Base-by-base conservation (phyloP, 2,329 filamentous ascomycete species). In the Talaromyces sp. region DNA sequence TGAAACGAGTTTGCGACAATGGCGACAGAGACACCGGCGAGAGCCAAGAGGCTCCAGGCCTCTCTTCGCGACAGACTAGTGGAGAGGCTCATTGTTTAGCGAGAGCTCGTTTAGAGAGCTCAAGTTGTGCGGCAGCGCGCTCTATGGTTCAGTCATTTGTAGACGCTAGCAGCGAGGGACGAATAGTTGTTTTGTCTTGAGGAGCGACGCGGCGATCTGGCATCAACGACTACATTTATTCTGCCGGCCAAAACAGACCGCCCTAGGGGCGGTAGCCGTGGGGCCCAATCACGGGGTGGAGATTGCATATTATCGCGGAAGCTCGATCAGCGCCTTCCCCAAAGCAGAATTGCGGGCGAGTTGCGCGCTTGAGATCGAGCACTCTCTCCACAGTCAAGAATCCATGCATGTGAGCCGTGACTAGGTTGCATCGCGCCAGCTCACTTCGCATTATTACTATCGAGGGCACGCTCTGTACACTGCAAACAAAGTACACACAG, bases 1-100 rank as follows among this genome's bases (percentile, higher is more conserved):
- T 88, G 85, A 72, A 97, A 89, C 44, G 92, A 91, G 74, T 94
- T 94, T 58, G 72, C 66, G 65, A 98, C 84, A 66, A 97, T 82
- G 62, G 86, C 87, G 67, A 90, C 73, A 70, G 90, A 92, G 61
- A 86, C 87, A 66, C 86, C 82, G 52, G 87, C 85, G 61, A 96
- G 79, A 18, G 86, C 80, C 66, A 89, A 70, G 60, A 88, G 79
- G 68, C 80, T 82, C 77, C 82, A 82, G 58, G 78, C 78, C 77
- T 88, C 86, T 27, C 79, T 79, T 58, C 75, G 75, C 61, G 78
- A 83, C 63, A 88, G 78, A 44, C 72, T 71, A 51, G 66, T 64
- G 28, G 65, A 57, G 18, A 57, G 53, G 44, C 68, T 69, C 78
- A 81, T 81, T 7, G 34, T 54, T 2, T 5, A 9, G 30, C 18